Evolutionary conservation across 2,329 filamentous ascomycete genomes (phyloP).

Genomic region (Claviceps citrina): DNA sequence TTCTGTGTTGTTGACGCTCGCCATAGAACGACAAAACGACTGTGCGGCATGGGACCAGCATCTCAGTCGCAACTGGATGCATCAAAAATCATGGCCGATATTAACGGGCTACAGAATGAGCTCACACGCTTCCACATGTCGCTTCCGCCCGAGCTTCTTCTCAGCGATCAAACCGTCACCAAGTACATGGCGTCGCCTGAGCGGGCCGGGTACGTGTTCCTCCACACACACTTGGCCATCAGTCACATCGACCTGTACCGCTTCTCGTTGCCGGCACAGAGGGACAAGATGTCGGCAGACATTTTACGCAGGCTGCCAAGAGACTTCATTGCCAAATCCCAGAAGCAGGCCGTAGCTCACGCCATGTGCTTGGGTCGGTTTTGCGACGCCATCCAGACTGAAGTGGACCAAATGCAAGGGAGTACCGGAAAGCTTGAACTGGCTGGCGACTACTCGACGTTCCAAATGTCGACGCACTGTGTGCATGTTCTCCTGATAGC

Average conservation of each 20-base stretch:
- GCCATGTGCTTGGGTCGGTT: constrained; percentile 23
- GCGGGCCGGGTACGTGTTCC: constrained; percentile 21
- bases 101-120: constrained; percentile 22
- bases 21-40: constrained; percentile 14
- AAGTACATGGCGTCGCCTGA: constrained; percentile 17
- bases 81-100: constrained; percentile 22
- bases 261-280: constrained; percentile 21
- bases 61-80: constrained; percentile 15
- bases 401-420: constrained; percentile 13
- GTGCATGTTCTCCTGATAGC: constrained; percentile 21
- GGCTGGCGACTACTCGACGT: constrained; percentile 17
- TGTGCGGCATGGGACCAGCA: constrained; percentile 10
- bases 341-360: constrained; percentile 25
- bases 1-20: background rate
- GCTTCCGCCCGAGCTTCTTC: constrained; percentile 18
- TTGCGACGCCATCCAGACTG: constrained; percentile 18
- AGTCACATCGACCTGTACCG: constrained; percentile 26
- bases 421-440: constrained; percentile 12
- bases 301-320: constrained; percentile 19
- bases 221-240: constrained; percentile 22
- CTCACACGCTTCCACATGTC: constrained; percentile 22
- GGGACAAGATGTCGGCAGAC: constrained; percentile 18
- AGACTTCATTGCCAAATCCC: constrained; percentile 21
- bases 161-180: constrained; percentile 20
- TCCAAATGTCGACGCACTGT: constrained; percentile 17